Evolutionary conservation across 2,329 filamentous ascomycete species (phyloP).

Genomic region (Neopestalotiopsis sp.): DNA sequence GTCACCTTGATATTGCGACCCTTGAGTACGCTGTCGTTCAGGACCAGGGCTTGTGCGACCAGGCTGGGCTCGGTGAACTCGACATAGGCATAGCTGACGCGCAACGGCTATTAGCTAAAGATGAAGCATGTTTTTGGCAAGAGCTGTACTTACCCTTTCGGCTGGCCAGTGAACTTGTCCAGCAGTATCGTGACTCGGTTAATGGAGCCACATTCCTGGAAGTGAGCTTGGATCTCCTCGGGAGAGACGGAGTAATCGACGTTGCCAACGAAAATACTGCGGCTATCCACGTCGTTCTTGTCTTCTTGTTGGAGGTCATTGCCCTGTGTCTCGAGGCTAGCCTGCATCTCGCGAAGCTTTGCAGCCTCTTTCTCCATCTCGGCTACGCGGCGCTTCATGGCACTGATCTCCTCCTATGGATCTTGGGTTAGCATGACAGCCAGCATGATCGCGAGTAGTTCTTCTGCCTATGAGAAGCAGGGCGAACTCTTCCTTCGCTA

Average conservation of each 20-base stretch:
- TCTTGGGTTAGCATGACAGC: conserved; percentile 29
- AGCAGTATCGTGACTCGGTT: conserved; percentile 97
- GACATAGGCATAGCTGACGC: conserved; percentile 90
- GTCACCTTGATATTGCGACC: conserved; percentile 93
- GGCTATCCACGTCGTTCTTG: conserved; percentile 93
- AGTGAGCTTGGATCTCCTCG: conserved; percentile 97
- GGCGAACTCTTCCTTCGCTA: conserved; percentile 24
- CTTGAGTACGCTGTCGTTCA: conserved; percentile 96
- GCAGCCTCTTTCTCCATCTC: conserved; percentile 92
- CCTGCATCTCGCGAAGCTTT: conserved; percentile 87
- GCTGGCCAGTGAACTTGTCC: conserved; percentile 98
- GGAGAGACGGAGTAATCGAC: conserved; percentile 97
- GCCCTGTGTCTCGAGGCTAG: conserved; percentile 81
- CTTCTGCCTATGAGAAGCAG: conserved; percentile 18
- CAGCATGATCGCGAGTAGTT: conserved; percentile 23
- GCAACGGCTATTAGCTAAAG: background rate
- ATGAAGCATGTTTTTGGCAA: background rate
- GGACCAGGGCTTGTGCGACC: conserved; percentile 89
- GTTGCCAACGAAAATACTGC: conserved; percentile 98
- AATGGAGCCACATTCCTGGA: conserved; percentile 95
- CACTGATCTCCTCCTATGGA: conserved; percentile 76
- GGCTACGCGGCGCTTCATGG: conserved; percentile 85
- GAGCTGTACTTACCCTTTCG: conserved; percentile 82
- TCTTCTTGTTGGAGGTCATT: conserved; percentile 80
- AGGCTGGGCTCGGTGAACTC: conserved; percentile 95